A percentile compares a stretch with the other conserved stretches of the same genome.
Conservation (phyloP, 129 eudicot species). For the Flaveria brownii region DNA sequence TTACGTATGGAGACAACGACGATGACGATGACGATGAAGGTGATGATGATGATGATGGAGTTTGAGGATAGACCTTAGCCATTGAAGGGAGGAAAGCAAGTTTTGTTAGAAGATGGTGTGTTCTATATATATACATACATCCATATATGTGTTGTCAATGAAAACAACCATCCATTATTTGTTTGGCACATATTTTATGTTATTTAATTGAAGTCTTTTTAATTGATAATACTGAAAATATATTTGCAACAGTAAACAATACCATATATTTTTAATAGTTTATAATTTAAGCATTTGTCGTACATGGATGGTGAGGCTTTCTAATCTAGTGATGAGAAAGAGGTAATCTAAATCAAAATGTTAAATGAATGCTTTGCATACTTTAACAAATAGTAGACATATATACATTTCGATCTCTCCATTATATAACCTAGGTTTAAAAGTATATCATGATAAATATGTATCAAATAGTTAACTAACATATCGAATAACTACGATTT, state of each 20-base stretch:
- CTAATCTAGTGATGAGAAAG: neutral
- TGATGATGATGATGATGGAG: conserved; percentile 27
- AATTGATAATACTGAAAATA: neutral
- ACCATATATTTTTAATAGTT: neutral
- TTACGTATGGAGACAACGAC: conserved; percentile 23
- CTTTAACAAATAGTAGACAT: conserved; percentile 1
- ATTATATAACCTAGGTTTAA: neutral
- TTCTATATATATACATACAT: conserved; percentile 18
- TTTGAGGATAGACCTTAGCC: conserved; percentile 53
- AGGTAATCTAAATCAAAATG: neutral
- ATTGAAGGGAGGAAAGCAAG: conserved; percentile 33
- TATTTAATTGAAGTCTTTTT: neutral
- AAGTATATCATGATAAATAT: no score
- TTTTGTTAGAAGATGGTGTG: conserved; percentile 30
- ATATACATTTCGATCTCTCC: neutral
- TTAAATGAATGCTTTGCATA: neutral
- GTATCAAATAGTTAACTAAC: no score
- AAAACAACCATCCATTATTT: conserved; percentile 25
- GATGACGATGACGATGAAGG: conserved; percentile 28
- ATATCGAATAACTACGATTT: no score
- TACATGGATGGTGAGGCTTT: neutral
- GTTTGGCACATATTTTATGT: neutral
- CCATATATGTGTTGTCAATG: conserved; percentile 25
- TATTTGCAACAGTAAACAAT: conserved; percentile 5
- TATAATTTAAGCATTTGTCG: neutral